Percentiles rank a stretch among this genome's conserved stretches.
These are phyloP conservation scores for Stachybotrys elegans DNA, from an alignment of 2,329 filamentous ascomycete genomes.

Conservation along the genomic window DNA sequence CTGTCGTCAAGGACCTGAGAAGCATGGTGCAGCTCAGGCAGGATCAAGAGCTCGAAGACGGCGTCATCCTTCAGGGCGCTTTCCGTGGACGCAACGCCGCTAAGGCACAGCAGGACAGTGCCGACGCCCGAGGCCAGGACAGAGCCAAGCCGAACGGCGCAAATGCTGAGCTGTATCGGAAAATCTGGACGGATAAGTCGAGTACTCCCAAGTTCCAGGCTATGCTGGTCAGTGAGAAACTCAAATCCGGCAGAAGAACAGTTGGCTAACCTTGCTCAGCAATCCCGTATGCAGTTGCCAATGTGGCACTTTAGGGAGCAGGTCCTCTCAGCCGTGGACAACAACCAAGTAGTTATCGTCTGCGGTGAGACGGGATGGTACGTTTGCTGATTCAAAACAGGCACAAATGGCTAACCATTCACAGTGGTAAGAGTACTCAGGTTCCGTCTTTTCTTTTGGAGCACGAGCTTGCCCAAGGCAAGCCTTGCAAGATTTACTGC, in stretches of 20 bases:
- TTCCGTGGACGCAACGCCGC: constrained; percentile 58
- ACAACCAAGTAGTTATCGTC: constrained; percentile 82
- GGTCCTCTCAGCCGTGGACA: constrained; percentile 71
- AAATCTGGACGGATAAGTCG: constrained; percentile 56
- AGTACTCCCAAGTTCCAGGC: constrained; percentile 59
- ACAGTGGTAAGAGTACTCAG: constrained; percentile 88
- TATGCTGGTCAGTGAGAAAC: constrained; percentile 75
- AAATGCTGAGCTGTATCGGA: constrained; percentile 46
- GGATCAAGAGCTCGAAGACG: constrained; percentile 66
- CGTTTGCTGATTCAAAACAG: constrained; percentile 11
- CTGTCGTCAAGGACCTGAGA: constrained; percentile 62
- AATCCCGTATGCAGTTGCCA: constrained; percentile 72
- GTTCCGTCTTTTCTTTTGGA: constrained; percentile 93
- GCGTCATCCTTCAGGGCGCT: constrained; percentile 70
- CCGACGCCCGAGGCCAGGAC: constrained; percentile 44
- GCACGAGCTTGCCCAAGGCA: constrained; percentile 75
- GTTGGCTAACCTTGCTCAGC: constrained; percentile 19
- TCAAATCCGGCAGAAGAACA: too few relatives aligned
- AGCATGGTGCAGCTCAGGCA: constrained; percentile 63
- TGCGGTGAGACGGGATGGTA: constrained; percentile 93
- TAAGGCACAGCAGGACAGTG: constrained; percentile 40
- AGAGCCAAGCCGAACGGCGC: constrained; percentile 31
- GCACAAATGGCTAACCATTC: too few relatives aligned
- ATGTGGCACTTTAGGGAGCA: constrained; percentile 82
- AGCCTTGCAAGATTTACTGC: constrained; percentile 86